A percentile compares a stretch with the other conserved stretches of the same genome.
phyloP scores from a whole-genome alignment of 192 early-diverging fungal genomes.

The Coemansia sp. region DNA sequence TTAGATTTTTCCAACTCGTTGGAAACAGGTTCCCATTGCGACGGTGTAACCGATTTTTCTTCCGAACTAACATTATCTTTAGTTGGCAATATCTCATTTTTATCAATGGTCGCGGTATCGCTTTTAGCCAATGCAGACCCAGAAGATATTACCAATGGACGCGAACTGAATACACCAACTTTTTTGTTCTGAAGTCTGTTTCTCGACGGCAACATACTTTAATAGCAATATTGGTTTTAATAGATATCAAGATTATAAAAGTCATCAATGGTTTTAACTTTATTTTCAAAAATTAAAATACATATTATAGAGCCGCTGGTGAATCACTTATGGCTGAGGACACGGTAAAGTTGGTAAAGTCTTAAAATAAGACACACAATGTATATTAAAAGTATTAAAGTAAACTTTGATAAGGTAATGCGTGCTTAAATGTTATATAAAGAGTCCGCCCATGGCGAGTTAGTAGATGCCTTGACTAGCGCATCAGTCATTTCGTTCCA shows the following conservation, averaged over 20 bases:
- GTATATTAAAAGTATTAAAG: no score
- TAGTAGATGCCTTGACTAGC: slow-evolving; percentile 1
- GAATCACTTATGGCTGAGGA: no score
- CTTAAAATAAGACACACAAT: no score
- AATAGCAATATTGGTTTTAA: neutral
- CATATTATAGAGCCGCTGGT: no score
- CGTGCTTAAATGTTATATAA: no score
- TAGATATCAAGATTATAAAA: slow-evolving; percentile 2
- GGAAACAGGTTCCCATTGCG: neutral
- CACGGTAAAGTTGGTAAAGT: no score
- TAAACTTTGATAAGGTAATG: no score
- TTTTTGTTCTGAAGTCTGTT: slow-evolving; percentile 6
- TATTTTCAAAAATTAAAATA: slow-evolving; percentile 2
- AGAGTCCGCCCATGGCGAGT: neutral
- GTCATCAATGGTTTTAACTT: slow-evolving; percentile 6
- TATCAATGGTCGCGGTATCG: no score
- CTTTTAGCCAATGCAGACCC: neutral
- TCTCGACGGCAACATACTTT: neutral
- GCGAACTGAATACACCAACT: neutral
- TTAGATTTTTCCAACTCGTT: neutral
- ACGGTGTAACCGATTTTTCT: neutral
- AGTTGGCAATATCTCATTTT: neutral
- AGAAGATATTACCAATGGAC: slow-evolving; percentile 1
- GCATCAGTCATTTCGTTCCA: slow-evolving; percentile 29
- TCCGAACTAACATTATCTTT: neutral